These are phyloP conservation scores for Candida boidinii DNA, from an alignment of 805 yeast genomes.

Conservation along the genomic window DNA sequence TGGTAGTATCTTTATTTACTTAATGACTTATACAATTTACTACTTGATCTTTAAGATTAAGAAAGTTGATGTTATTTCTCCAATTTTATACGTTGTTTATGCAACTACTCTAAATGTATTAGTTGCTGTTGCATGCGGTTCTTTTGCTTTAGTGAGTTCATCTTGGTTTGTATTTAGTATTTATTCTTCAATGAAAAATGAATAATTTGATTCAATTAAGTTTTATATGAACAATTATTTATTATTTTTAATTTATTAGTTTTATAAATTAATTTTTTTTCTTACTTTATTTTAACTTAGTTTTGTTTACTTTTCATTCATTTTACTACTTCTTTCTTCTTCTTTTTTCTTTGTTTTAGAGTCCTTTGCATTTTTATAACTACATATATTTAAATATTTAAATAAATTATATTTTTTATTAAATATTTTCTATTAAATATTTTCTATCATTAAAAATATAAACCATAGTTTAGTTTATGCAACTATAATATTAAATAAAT, in stretches of 20 bases:
- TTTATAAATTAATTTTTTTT: not conserved
- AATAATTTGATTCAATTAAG: slow-evolving; percentile 21
- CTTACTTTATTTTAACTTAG: not conserved
- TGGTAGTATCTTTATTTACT: slow-evolving; percentile 62
- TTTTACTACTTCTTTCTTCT: not conserved
- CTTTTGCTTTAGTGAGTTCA: slow-evolving; percentile 63
- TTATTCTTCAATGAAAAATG: slow-evolving; percentile 49
- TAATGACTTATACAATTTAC: slow-evolving; percentile 58
- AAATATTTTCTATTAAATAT: too few species aligned
- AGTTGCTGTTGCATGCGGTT: slow-evolving; percentile 66
- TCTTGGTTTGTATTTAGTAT: slow-evolving; percentile 55
- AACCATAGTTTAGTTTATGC: too few species aligned
- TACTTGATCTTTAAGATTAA: slow-evolving; percentile 52
- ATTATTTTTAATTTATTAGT: not conserved
- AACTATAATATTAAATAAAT: slow-evolving; percentile 6
- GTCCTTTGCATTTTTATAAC: too few species aligned
- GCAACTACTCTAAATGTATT: slow-evolving; percentile 54
- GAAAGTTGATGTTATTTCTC: slow-evolving; percentile 59
- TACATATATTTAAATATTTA: too few species aligned
- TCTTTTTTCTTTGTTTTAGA: too few species aligned
- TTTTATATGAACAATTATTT: not conserved
- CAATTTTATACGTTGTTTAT: slow-evolving; percentile 62
- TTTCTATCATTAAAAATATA: too few species aligned
- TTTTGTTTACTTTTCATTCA: too few species aligned
- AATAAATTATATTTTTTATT: too few species aligned